Conservation (phyloP, 208 protist genomes). For the Leishmania major region DNA sequence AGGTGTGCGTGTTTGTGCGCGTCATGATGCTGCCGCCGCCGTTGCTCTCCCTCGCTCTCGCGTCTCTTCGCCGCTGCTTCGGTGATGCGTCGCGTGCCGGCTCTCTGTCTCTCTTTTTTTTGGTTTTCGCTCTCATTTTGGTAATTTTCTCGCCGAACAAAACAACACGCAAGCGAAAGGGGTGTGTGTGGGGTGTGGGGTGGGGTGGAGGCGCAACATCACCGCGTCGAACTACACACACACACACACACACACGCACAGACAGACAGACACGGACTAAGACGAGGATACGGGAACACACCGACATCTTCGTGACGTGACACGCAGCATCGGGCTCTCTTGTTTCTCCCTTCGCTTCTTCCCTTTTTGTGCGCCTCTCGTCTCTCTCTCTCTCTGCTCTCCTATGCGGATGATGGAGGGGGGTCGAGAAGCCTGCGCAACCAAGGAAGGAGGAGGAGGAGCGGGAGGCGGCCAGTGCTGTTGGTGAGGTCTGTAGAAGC, state of each 20-base stretch:
- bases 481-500: background rate
- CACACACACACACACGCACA: background rate
- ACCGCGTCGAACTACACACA: background rate
- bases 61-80: background rate
- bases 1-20: background rate
- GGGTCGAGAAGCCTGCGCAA: background rate
- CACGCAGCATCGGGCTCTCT: background rate
- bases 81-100: background rate
- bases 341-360: background rate
- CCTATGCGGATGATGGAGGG: background rate
- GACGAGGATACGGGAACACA: no score
- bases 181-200: no score
- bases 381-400: background rate
- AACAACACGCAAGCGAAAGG: background rate
- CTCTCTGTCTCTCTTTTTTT: background rate
- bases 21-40: background rate
- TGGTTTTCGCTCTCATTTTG: background rate
- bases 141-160: background rate
- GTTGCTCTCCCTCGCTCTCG: background rate
- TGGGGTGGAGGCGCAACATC: background rate
- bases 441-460: background rate
- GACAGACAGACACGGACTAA: background rate
- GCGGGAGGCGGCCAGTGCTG: background rate
- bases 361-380: background rate
- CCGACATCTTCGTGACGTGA: background rate